Evolutionary conservation across 2,329 filamentous ascomycete genomes (phyloP).

Genomic region (Fusarium begoniae): DNA sequence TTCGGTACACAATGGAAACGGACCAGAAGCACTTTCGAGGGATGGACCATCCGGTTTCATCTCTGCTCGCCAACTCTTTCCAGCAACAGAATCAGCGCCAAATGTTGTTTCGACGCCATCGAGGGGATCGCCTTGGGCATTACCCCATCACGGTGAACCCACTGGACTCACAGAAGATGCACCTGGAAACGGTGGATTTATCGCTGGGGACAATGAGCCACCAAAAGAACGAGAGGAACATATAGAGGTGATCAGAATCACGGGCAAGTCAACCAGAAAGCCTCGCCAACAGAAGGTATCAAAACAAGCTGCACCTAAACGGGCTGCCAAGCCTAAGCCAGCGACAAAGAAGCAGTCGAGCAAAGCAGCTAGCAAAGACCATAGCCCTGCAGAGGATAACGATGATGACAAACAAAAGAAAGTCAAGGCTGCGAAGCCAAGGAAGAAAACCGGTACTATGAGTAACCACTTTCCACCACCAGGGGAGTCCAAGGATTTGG

Average conservation of each 20-base stretch:
- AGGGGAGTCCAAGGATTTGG: constrained; percentile 19
- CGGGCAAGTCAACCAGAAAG: constrained; percentile 24
- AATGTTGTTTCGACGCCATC: background rate
- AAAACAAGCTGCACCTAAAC: constrained; percentile 26
- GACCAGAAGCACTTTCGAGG: constrained; percentile 49
- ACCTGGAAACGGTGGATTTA: background rate
- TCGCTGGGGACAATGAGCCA: background rate
- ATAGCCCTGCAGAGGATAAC: background rate
- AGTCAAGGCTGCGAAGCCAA: constrained; percentile 23
- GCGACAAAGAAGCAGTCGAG: background rate
- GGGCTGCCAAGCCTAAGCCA: background rate
- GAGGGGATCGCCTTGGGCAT: background rate
- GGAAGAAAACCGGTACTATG: constrained; percentile 40
- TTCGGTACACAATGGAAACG: constrained; percentile 49
- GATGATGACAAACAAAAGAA: constrained; percentile 49
- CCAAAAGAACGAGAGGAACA: constrained; percentile 16
- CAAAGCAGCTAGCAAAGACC: background rate
- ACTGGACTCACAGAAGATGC: background rate
- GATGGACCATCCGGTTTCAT: constrained; percentile 52
- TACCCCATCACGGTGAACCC: background rate
- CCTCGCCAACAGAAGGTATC: constrained; percentile 28
- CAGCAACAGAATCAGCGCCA: constrained; percentile 43
- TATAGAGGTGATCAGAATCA: constrained; percentile 38
- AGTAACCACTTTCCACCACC: constrained; percentile 47
- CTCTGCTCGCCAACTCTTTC: constrained; percentile 52